These are phyloP conservation scores for Neonectria ditissima DNA, from an alignment of 2,329 filamentous ascomycete species.

Conservation along the genomic window DNA sequence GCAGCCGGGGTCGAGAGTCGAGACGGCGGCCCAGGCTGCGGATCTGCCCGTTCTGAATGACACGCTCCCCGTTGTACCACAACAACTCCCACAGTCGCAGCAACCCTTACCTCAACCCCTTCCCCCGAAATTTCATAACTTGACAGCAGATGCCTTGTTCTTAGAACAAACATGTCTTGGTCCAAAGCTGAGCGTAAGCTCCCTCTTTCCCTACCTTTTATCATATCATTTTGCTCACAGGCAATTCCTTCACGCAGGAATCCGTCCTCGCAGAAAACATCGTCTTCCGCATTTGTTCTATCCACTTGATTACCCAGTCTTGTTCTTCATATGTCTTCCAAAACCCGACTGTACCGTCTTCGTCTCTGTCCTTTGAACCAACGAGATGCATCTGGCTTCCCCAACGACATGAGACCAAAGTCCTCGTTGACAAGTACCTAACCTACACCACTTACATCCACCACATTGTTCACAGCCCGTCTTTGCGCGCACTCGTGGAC, in stretches of 20 bases:
- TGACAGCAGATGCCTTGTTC: constrained; percentile 51
- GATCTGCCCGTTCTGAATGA: background rate
- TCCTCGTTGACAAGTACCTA: constrained; percentile 48
- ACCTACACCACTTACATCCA: constrained; percentile 48
- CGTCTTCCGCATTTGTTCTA: constrained; percentile 49
- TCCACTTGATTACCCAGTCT: constrained; percentile 48
- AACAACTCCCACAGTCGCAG: background rate
- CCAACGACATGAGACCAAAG: constrained; percentile 46
- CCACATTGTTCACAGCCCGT: constrained; percentile 48
- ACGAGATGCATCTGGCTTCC: constrained; percentile 51
- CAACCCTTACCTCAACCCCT: constrained; percentile 31
- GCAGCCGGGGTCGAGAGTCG: constrained; percentile 28
- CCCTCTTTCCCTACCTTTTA: background rate
- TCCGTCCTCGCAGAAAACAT: constrained; percentile 47
- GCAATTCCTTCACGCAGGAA: constrained; percentile 38
- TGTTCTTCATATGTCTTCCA: constrained; percentile 49
- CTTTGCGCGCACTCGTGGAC: constrained; percentile 45
- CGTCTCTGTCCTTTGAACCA: constrained; percentile 43
- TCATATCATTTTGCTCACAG: background rate
- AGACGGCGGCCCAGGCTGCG: constrained; percentile 5
- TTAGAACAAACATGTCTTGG: constrained; percentile 48
- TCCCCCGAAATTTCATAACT: constrained; percentile 48
- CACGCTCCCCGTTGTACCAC: background rate
- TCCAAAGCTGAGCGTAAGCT: constrained; percentile 47
- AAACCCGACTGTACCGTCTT: constrained; percentile 36